Conservation (phyloP, 2,329 filamentous ascomycete genomes). For the Hirsutella thompsonii region DNA sequence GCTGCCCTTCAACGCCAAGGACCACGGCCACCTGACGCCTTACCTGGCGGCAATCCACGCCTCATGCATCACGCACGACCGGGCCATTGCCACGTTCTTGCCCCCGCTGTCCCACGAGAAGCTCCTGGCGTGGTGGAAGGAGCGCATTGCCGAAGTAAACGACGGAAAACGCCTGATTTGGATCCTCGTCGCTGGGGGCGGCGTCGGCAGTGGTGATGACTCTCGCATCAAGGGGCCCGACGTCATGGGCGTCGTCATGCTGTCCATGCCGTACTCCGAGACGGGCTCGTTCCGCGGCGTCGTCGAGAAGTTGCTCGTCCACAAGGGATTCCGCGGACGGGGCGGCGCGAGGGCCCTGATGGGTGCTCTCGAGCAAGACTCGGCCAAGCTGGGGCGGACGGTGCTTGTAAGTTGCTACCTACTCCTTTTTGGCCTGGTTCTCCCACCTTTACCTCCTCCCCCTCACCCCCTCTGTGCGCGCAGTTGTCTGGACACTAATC, state of each 20-base stretch:
- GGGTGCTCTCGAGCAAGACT: conserved; percentile 40
- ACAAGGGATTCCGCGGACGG: conserved; percentile 32
- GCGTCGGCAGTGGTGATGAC: conserved; percentile 16
- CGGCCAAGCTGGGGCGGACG: conserved; percentile 31
- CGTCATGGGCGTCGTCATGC: conserved; percentile 42
- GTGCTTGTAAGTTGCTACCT: conserved; percentile 34
- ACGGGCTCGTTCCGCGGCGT: conserved; percentile 40
- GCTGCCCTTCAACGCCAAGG: conserved; percentile 27
- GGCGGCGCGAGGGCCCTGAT: conserved; percentile 41
- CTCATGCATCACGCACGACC: conserved; percentile 44
- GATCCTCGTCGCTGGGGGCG: conserved; percentile 30
- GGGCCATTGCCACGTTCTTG: conserved; percentile 43
- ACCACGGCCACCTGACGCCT: conserved; percentile 38
- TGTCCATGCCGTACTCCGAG: conserved; percentile 36
- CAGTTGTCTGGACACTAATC: too few relatives aligned
- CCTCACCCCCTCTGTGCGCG: background rate
- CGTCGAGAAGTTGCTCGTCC: conserved; percentile 47
- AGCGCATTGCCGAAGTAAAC: conserved; percentile 32
- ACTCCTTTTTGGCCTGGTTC: background rate
- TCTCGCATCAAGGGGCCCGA: conserved; percentile 19
- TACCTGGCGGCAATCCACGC: conserved; percentile 46
- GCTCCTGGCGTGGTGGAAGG: conserved; percentile 44
- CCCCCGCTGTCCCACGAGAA: conserved; percentile 44
- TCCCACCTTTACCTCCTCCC: background rate
- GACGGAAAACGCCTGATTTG: conserved; percentile 36